These are phyloP conservation scores for Alternaria brassicae DNA, from an alignment of 2,329 filamentous ascomycete species.

Conservation along the genomic window DNA sequence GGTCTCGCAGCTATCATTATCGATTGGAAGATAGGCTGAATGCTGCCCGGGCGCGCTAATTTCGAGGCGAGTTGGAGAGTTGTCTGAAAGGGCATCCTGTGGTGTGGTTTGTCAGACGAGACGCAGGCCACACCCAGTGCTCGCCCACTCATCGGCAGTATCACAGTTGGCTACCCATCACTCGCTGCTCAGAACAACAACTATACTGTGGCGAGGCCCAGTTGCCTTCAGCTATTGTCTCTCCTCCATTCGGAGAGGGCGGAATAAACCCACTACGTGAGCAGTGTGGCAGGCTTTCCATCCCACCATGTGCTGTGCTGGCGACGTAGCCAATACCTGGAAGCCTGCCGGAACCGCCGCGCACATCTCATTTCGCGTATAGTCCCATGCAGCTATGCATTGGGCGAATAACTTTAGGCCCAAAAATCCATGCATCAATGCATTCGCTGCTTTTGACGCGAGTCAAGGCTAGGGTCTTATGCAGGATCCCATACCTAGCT, in stretches of 20 bases:
- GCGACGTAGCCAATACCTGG: constrained; percentile 24
- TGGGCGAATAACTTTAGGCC: constrained; percentile 42
- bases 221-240: constrained; percentile 15
- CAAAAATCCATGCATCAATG: constrained; percentile 48
- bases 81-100: constrained; percentile 19
- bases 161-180: constrained; percentile 6
- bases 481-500: constrained; percentile 34
- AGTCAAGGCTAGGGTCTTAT: constrained; percentile 27
- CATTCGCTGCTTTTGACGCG: constrained; percentile 44
- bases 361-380: constrained; percentile 49
- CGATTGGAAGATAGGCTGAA: constrained; percentile 49
- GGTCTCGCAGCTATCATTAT: constrained; percentile 47
- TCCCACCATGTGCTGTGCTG: constrained; percentile 28
- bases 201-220: constrained; percentile 20
- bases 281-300: constrained; percentile 14
- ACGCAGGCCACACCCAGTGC: constrained; percentile 19
- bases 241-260: constrained; percentile 31
- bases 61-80: constrained; percentile 21
- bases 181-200: constrained; percentile 14
- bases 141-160: constrained; percentile 16
- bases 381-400: constrained; percentile 40
- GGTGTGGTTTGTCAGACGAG: constrained; percentile 32
- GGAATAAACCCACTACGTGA: constrained; percentile 21
- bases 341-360: constrained; percentile 34
- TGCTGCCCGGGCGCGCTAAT: constrained; percentile 32